Evolutionary conservation across 495 filamentous ascomycete species (phyloP).

Genomic region (Xylaria palmicola): DNA sequence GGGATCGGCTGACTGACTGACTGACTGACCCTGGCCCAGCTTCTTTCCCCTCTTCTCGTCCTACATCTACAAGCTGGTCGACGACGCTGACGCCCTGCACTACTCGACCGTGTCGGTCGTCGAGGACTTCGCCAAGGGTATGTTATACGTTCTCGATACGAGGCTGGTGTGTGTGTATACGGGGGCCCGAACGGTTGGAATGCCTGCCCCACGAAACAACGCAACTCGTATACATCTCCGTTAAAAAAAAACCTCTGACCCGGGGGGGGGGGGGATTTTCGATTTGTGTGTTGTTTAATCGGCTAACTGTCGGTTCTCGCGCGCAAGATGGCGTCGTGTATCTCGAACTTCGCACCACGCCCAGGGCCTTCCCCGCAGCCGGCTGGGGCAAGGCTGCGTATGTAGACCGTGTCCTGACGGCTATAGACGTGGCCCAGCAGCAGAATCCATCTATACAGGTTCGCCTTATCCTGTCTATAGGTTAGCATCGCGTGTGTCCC

Average conservation of each 20-base stretch:
- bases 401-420: conserved; percentile 59
- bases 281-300: too few species aligned
- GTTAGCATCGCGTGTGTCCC: neutral
- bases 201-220: too few species aligned
- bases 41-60: conserved; percentile 79
- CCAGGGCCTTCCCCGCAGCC: conserved; percentile 55
- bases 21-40: too few species aligned
- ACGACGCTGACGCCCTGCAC: conserved; percentile 54
- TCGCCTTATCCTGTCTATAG: conserved; percentile 65
- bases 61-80: conserved; percentile 74
- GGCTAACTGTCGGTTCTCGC: neutral
- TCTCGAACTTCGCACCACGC: conserved; percentile 80
- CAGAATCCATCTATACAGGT: conserved; percentile 20
- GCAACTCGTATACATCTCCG: neutral
- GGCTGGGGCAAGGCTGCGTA: conserved; percentile 62
- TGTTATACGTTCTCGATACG: too few species aligned
- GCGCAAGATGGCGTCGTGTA: conserved; percentile 65
- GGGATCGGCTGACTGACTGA: neutral
- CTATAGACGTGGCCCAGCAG: conserved; percentile 52
- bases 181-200: too few species aligned
- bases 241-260: too few species aligned
- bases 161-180: too few species aligned
- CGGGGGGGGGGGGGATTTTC: too few species aligned
- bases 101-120: conserved; percentile 69
- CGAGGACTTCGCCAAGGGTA: conserved; percentile 59